Base-by-base conservation (phyloP, 1,284 basidiomycete genomes). In the Pascua guehoae region DNA sequence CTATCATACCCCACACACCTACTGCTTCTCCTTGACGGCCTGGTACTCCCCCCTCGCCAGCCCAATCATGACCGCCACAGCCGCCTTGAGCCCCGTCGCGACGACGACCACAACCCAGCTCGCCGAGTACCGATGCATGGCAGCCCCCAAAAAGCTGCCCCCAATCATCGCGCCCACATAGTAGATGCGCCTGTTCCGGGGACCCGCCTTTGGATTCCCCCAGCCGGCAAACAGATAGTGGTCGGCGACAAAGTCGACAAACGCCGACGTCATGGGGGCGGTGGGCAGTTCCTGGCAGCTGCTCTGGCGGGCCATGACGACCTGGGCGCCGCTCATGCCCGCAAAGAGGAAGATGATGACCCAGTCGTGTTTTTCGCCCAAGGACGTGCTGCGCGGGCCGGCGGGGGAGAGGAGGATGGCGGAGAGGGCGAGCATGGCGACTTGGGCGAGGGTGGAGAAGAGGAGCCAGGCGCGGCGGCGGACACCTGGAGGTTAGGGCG, bases 161-260 rank as follows among this genome's bases (percentile, higher is more conserved):
- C 54, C 53, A 38, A 75, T 60, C 71, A 77, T 74, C 7, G 66
- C 58, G 12, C 66, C 11, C 10, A 76, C 63, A 57, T 75, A 75
- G 18, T 55, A 51, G 14, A 71, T 40, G 40, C 74, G 49, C 41
- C 73, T 51, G 54, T 77, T 77, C 49, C 75, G 63, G 9, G 65
- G 58, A 4, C 60, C 58, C 0, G 68, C 68, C 24, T 68, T 60
- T 8, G 65, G 54, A 44, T 70, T 53, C 15, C 41, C 51, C 42
- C 66, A 66, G 1, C 58, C 44, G 1, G 56, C 53, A 46, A 74
- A 75, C 15, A 77, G 60, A 40, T 73, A 63, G 45, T 66, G 65
- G 56, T 76, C 74, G 4, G 71, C 59, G 15, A 76, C 64, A 24
- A 78, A 65, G 51, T 78, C 76, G 52, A 76, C 72, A 51, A 74